Conservation (phyloP, 768 basidiomycete species). For the Tulasnella sp. region DNA sequence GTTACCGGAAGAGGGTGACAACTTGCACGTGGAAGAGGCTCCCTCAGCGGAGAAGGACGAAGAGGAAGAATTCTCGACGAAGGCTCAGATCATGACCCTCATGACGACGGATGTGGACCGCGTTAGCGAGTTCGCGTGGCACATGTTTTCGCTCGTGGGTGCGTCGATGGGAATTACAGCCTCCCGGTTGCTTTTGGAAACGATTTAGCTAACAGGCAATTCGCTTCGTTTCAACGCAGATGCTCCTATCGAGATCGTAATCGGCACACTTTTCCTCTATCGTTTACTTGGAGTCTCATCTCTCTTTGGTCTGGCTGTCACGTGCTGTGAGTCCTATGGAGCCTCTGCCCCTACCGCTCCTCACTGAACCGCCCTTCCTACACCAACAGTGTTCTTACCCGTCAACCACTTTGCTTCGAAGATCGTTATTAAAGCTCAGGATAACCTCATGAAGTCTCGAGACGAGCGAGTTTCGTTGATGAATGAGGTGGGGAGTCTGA, state of each 20-base stretch:
- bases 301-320: slow-evolving; percentile 67
- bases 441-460: slow-evolving; percentile 81
- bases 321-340: slow-evolving; percentile 30
- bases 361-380: not conserved
- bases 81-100: slow-evolving; percentile 82
- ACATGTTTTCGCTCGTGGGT: slow-evolving; percentile 66
- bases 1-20: not conserved
- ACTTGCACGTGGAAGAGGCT: not conserved
- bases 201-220: not conserved
- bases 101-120: slow-evolving; percentile 94
- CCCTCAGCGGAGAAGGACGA: slow-evolving; percentile 17
- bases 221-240: slow-evolving; percentile 30
- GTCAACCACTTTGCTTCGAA: slow-evolving; percentile 79
- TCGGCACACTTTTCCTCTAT: slow-evolving; percentile 69
- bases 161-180: no score
- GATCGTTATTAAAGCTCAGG: slow-evolving; percentile 63
- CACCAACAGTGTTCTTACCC: slow-evolving; percentile 38
- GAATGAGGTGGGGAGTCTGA: slow-evolving; percentile 50
- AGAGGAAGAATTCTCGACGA: slow-evolving; percentile 40
- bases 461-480: slow-evolving; percentile 85
- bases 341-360: not conserved
- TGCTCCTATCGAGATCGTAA: slow-evolving; percentile 63
- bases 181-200: not conserved
- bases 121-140: slow-evolving; percentile 74
- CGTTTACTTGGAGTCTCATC: slow-evolving; percentile 63